phyloP scores from a whole-genome alignment of 139 green algal genomes.

The Coelastrella sp. region DNA sequence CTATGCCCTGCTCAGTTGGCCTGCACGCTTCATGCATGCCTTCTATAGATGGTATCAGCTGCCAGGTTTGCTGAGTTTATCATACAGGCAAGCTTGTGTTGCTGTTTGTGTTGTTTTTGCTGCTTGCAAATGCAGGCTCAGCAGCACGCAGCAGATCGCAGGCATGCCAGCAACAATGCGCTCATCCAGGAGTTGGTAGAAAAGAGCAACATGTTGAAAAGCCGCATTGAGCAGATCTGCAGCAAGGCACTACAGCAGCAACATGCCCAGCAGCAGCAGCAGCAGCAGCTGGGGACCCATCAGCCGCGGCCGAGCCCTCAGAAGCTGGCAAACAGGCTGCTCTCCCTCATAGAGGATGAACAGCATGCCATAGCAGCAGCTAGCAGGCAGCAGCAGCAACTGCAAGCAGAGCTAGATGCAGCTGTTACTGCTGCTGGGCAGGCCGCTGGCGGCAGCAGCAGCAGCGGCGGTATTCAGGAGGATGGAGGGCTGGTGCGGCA shows the following conservation, averaged over 20 bases:
- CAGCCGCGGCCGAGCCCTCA: background rate
- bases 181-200: conserved; percentile 12
- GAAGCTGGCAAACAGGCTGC: conserved; percentile 1
- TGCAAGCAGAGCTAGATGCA: background rate
- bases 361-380: background rate
- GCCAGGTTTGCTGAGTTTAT: too few relatives aligned
- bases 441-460: background rate
- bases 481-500: background rate
- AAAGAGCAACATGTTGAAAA: background rate
- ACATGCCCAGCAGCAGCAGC: conserved; percentile 5
- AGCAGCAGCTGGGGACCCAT: conserved; percentile 7
- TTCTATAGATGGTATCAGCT: too few relatives aligned
- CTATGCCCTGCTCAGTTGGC: too few relatives aligned
- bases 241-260: conserved; percentile 9
- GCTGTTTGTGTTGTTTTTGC: background rate
- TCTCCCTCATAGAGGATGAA: background rate
- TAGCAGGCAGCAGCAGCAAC: background rate
- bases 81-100: too few relatives aligned
- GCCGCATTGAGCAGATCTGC: conserved; percentile 25
- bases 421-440: background rate
- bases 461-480: background rate
- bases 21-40: too few relatives aligned
- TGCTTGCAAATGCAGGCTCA: background rate
- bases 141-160: conserved; percentile 9
- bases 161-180: conserved; percentile 24